Conservation (phyloP, 306 rosid species). For the Phaseolus lunatus region DNA sequence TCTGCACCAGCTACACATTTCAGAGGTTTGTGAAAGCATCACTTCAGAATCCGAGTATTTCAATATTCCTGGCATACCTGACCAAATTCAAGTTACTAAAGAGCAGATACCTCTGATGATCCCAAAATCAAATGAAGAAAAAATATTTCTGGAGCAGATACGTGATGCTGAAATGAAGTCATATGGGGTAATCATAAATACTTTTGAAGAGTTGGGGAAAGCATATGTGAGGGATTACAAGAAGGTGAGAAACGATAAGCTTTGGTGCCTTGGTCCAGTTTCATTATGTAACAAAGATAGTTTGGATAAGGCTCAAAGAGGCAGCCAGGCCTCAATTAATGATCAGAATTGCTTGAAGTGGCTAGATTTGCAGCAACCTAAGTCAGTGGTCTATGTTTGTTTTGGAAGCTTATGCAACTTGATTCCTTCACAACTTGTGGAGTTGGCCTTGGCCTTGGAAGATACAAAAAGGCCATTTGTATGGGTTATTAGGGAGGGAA, state of each 20-base stretch:
- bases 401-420: not conserved
- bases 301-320: conserved; percentile 63
- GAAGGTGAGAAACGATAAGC: conserved; percentile 44
- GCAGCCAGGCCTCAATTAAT: conserved; percentile 39
- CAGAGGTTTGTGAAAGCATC: conserved; percentile 46
- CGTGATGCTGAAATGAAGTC: conserved; percentile 38
- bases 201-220: conserved; percentile 59
- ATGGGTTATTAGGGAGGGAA: conserved; percentile 50
- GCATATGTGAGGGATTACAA: conserved; percentile 46
- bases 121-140: not conserved
- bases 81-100: conserved; percentile 48
- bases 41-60: conserved; percentile 48
- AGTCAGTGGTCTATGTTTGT: not conserved
- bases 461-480: not conserved
- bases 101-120: not conserved
- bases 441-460: conserved; percentile 6
- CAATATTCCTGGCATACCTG: conserved; percentile 48
- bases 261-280: conserved; percentile 68
- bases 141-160: not conserved
- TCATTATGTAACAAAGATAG: conserved; percentile 52
- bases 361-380: not conserved
- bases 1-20: not conserved
- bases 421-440: not conserved
- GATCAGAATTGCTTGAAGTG: not conserved
- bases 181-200: conserved; percentile 55